Percentiles rank a stretch among this genome's conserved stretches.
phyloP scores from a whole-genome alignment of 176 grass and related monocot genomes.

The Triticum dicoccoides region DNA sequence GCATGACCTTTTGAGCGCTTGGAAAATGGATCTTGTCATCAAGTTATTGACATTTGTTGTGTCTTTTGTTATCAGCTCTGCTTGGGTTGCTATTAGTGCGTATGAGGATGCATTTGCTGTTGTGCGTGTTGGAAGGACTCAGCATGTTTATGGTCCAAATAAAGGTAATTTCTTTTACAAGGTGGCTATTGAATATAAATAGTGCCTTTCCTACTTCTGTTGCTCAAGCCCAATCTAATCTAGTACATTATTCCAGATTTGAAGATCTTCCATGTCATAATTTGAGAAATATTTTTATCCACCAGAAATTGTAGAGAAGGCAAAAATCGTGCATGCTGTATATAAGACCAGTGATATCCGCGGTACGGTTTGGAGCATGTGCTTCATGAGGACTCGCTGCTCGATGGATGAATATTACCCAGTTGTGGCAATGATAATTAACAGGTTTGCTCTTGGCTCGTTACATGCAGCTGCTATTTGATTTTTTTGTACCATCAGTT shows the following conservation, averaged over 20 bases:
- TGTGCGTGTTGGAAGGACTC: constrained; percentile 50
- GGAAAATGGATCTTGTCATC: constrained; percentile 16
- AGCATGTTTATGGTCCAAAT: constrained; percentile 28
- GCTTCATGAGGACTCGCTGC: constrained; percentile 70
- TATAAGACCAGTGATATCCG: constrained; percentile 35
- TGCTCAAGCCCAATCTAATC: constrained; percentile 60
- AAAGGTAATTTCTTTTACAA: constrained; percentile 57
- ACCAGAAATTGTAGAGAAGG: constrained; percentile 72
- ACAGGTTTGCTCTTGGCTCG: constrained; percentile 52
- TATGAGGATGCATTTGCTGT: constrained; percentile 86
- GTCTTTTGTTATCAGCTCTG: constrained; percentile 55
- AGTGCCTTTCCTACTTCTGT: constrained; percentile 26
- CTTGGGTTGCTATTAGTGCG: constrained; percentile 87
- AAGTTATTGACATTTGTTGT: constrained; percentile 35
- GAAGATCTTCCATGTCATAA: constrained; percentile 90
- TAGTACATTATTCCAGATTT: constrained; percentile 88
- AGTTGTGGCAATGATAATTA: constrained; percentile 76
- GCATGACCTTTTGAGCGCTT: not conserved
- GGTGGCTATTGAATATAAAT: constrained; percentile 52
- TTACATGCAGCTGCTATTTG: constrained; percentile 15
- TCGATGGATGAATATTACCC: constrained; percentile 69
- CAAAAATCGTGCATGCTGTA: constrained; percentile 35
- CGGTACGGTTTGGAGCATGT: constrained; percentile 97
- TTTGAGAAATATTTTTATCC: constrained; percentile 99
- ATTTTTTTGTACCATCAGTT: not conserved